Conservation (phyloP, 2,329 filamentous ascomycete genomes). For the Fusarium tjaetaba region DNA sequence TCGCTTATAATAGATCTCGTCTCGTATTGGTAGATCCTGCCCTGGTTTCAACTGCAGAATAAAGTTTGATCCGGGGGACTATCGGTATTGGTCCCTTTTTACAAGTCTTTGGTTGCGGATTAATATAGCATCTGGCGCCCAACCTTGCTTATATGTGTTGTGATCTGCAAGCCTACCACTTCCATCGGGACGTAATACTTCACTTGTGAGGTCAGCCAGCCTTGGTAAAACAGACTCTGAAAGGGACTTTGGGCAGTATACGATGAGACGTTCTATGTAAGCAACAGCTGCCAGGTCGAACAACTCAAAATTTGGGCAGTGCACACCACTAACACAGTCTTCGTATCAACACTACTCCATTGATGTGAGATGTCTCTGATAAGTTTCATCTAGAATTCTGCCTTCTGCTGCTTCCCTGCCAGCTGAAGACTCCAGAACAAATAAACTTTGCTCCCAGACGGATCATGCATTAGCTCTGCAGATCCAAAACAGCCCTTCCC, state of each 20-base stretch:
- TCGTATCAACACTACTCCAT: neutral
- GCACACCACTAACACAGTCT: accelerated
- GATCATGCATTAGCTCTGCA: neutral
- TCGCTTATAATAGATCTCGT: neutral
- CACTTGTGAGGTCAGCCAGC: neutral
- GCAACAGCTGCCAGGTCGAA: neutral
- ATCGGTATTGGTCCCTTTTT: accelerated
- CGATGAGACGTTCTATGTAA: accelerated
- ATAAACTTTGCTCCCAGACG: neutral
- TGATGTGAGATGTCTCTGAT: accelerated
- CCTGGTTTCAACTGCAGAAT: neutral
- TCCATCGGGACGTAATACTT: neutral
- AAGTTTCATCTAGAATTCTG: neutral
- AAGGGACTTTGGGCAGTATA: neutral
- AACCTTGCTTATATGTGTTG: neutral
- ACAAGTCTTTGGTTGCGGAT: accelerated
- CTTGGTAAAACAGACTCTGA: accelerated
- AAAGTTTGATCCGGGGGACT: neutral
- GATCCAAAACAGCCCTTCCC: neutral
- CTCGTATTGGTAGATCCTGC: neutral
- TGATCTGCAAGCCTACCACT: neutral
- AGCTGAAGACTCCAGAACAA: neutral
- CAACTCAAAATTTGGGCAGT: accelerated
- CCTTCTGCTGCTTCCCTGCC: neutral
- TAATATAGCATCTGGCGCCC: accelerated